Evolutionary conservation across 2,329 filamentous ascomycete genomes (phyloP).

Genomic region (Trichoderma hamatum): DNA sequence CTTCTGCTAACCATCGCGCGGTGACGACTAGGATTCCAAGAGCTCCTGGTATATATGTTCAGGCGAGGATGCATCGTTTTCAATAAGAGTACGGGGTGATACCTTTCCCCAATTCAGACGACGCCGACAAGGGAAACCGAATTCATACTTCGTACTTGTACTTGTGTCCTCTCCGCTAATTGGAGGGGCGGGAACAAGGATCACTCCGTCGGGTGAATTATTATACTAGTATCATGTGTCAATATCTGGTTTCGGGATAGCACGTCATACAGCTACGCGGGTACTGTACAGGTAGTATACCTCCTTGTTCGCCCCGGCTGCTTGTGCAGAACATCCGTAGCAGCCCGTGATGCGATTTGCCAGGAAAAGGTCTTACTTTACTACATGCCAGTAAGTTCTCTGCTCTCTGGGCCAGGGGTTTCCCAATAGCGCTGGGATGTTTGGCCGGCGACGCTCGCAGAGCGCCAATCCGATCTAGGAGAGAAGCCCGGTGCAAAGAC

Average conservation of each 20-base stretch:
- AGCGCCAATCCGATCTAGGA: not conserved
- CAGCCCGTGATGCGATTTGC: slow-evolving; percentile 19
- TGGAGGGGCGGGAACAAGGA: slow-evolving; percentile 24
- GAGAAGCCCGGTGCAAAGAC: not conserved
- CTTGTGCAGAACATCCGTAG: not conserved
- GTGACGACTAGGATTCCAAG: not conserved
- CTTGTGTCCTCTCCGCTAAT: slow-evolving; percentile 19
- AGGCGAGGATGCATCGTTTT: slow-evolving; percentile 9
- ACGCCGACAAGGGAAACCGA: slow-evolving; percentile 1
- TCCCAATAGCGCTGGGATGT: not conserved
- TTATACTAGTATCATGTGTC: slow-evolving; percentile 33
- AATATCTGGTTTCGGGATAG: slow-evolving; percentile 37
- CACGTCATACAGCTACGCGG: slow-evolving; percentile 35
- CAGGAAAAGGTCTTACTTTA: not conserved
- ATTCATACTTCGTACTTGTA: not conserved
- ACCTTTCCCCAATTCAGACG: slow-evolving; percentile 1
- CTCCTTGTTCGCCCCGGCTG: not conserved
- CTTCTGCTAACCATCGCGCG: not conserved
- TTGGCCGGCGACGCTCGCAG: not conserved
- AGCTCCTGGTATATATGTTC: not conserved
- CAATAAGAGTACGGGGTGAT: slow-evolving; percentile 8
- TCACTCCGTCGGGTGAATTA: slow-evolving; percentile 27
- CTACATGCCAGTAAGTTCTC: not conserved
- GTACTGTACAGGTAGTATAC: not conserved
- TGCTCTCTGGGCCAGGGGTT: not conserved